phyloP scores from a whole-genome alignment of 1,284 basidiomycete genomes.

The Bondarzewia mesenterica region DNA sequence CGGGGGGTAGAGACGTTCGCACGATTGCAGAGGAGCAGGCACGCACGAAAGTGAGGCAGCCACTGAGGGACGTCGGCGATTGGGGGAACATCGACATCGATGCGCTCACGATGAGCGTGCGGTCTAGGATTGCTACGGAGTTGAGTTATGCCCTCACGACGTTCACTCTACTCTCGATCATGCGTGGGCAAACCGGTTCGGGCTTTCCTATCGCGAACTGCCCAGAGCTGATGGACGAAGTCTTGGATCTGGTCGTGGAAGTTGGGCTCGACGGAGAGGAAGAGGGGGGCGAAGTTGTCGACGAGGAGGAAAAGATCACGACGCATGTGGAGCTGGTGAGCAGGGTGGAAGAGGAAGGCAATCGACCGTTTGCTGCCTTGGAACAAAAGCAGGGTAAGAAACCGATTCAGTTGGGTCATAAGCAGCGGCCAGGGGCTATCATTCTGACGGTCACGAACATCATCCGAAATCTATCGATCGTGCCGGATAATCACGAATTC shows the following conservation, averaged over 20 bases:
- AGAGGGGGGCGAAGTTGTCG: slow-evolving; percentile 19
- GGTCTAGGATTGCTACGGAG: slow-evolving; percentile 79
- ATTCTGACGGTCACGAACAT: slow-evolving; percentile 74
- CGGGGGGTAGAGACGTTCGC: slow-evolving; percentile 80
- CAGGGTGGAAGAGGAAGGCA: slow-evolving; percentile 46
- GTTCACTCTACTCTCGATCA: slow-evolving; percentile 77
- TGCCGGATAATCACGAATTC: slow-evolving; percentile 65
- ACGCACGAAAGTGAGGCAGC: slow-evolving; percentile 36
- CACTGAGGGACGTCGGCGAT: slow-evolving; percentile 65
- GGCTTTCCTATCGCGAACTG: slow-evolving; percentile 75
- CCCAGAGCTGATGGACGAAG: slow-evolving; percentile 79
- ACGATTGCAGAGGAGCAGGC: slow-evolving; percentile 59
- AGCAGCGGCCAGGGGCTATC: slow-evolving; percentile 59
- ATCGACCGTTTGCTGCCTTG: slow-evolving; percentile 50
- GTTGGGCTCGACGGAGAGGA: slow-evolving; percentile 59
- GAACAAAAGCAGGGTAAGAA: slow-evolving; percentile 38
- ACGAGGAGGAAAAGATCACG: slow-evolving; percentile 27
- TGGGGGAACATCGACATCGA: slow-evolving; percentile 88
- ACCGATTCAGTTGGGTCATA: slow-evolving; percentile 38
- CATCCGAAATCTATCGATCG: slow-evolving; percentile 77
- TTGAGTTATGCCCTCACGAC: slow-evolving; percentile 88
- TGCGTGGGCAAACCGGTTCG: slow-evolving; percentile 52
- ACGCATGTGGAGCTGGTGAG: slow-evolving; percentile 63
- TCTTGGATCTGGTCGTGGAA: slow-evolving; percentile 84
- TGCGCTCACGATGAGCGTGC: slow-evolving; percentile 81